Evolutionary conservation across 345 rosid species (phyloP), one percentile per base, ranked within the genome.

Genomic region (Nephelium lappaceum): DNA sequence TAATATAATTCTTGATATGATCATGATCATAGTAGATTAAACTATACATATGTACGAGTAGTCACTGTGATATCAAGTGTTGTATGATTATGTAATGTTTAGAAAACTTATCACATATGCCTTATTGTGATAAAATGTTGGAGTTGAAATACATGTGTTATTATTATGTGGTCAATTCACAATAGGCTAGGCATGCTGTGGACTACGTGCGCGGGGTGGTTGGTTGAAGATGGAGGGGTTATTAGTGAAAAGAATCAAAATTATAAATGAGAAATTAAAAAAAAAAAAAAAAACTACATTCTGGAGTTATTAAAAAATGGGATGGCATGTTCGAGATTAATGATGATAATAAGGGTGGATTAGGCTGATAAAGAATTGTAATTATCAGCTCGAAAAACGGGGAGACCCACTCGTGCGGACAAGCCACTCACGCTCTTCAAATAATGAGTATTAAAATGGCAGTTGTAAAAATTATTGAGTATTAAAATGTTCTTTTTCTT

Each of bases 361-460:
- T 77, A 75, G 84, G 83, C 5, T 72, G 47, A 57, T 6, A 45
- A 76, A 69, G 38, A 74, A 69, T 49, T 11, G 65, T 67, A 78
- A 77, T 81, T 71, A 87, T 86, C 57, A 82, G 83, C 88, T 90
- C 84, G 87, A 88, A 83, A 88, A 87, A 85, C 85, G 87, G 70
- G 79, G 75, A 84, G 91, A 82, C 81, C 91, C 94, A 80, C 91
- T 86, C 95, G 92, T 92, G 94, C 90, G 87, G 86, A 79, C 86
- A 79, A 85, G 77, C 82, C 86, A 75, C 53, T 80, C 88, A 85
- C 86, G 86, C 97, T 72, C 79, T 53, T 67, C 21, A 47, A 23
- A 64, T 39, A 63, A 80, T 69, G 19, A 60, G 1, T 63, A 63
- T 78, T 72, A 11, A 15, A 14, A 45, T 45, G 51, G 51, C 12